These are phyloP conservation scores for Fusarium multiceps DNA, from an alignment of 2,329 filamentous ascomycete genomes.

Conservation along the genomic window DNA sequence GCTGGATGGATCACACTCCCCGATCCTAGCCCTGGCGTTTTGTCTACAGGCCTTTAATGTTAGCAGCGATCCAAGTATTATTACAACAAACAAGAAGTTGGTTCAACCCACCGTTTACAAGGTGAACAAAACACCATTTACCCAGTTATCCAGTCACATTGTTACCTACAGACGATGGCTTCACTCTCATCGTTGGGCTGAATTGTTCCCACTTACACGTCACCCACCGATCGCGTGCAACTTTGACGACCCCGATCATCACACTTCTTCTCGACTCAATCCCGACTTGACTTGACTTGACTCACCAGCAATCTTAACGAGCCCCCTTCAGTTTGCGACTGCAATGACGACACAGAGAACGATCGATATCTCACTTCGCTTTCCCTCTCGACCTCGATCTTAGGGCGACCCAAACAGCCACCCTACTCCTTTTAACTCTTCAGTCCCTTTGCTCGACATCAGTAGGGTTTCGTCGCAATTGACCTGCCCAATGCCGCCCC, in stretches of 20 bases:
- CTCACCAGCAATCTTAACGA: not conserved
- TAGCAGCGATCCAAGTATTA: not conserved
- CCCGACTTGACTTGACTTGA: not conserved
- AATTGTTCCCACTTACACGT: constrained; percentile 4
- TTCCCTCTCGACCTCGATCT: constrained; percentile 12
- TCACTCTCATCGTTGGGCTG: constrained; percentile 19
- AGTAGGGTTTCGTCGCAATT: constrained; percentile 3
- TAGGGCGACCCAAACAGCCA: constrained; percentile 10
- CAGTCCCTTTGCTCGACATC: not conserved
- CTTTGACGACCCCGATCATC: constrained; percentile 8
- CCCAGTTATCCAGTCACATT: not conserved
- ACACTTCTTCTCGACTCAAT: not conserved
- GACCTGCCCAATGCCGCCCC: constrained; percentile 39
- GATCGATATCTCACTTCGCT: constrained; percentile 9
- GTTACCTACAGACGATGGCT: constrained; percentile 17
- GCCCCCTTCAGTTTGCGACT: constrained; percentile 24
- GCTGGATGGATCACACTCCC: constrained; percentile 18
- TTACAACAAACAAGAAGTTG: constrained; percentile 1
- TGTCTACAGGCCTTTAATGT: constrained; percentile 4
- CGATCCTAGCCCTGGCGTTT: constrained; percentile 26
- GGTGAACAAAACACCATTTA: constrained; percentile 9
- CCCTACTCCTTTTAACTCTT: not conserved
- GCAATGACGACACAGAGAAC: constrained; percentile 38
- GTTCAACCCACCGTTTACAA: not conserved
- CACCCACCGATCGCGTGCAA: constrained; percentile 31